A percentile compares a stretch with the other conserved stretches of the same genome.
Evolutionary conservation across 2,329 filamentous ascomycete species (phyloP).

Genomic region (Penicillium decumbens): DNA sequence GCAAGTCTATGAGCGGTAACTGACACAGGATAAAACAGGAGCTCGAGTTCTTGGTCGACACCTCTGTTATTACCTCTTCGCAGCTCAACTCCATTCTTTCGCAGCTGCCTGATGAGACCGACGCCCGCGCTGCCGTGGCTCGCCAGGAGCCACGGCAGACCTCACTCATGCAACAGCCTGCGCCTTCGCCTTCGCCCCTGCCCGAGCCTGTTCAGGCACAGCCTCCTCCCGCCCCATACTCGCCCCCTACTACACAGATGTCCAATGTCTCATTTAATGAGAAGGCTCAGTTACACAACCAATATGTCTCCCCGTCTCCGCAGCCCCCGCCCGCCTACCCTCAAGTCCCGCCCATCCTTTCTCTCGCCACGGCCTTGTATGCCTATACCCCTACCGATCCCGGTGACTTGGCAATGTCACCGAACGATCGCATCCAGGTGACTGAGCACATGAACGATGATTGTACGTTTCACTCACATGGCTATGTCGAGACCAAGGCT

Average conservation of each 20-base stretch:
- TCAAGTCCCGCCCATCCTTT: conserved; percentile 54
- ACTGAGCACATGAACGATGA: conserved; percentile 93
- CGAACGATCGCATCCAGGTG: conserved; percentile 74
- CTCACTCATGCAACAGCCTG: conserved; percentile 18
- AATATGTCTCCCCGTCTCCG: conserved; percentile 42
- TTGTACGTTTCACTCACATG: conserved; percentile 49
- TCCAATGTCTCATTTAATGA: conserved; percentile 39
- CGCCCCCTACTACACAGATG: conserved; percentile 38
- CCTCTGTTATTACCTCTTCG: conserved; percentile 68
- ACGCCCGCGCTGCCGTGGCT: conserved; percentile 12
- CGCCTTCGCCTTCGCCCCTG: conserved; percentile 31
- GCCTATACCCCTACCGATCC: conserved; percentile 73
- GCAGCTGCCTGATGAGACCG: conserved; percentile 60
- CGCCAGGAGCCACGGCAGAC: conserved; percentile 2
- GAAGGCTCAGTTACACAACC: conserved; percentile 37
- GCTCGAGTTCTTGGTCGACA: conserved; percentile 82
- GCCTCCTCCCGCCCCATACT: conserved; percentile 34
- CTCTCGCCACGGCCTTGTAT: conserved; percentile 76
- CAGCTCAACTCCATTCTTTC: conserved; percentile 70
- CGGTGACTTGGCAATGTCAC: conserved; percentile 75
- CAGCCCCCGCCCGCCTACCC: conserved; percentile 54
- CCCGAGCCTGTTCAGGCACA: conserved; percentile 20
- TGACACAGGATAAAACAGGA: conserved; percentile 54
- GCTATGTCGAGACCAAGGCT: conserved; percentile 1
- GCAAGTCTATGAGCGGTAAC: conserved; percentile 5